Evolutionary conservation across 1,139 yeast species (phyloP), one percentile per base, ranked within the genome.

Genomic region (Taphrina wiesneri): DNA sequence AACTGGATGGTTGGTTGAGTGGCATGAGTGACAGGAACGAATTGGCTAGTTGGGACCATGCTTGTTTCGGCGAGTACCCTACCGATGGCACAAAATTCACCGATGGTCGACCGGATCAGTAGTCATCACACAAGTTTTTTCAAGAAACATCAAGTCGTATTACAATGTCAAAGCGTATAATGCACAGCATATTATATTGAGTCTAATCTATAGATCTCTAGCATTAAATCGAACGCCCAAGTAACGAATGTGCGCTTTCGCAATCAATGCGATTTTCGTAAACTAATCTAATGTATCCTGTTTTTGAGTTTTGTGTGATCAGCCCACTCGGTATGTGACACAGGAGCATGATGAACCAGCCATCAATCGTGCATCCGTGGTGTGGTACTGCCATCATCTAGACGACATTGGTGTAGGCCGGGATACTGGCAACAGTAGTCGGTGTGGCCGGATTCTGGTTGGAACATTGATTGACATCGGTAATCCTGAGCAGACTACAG

Each of bases 11-110:
- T 15, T 62, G 51, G 43, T 28, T 62, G 39, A 11, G 23, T 13
- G 65, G 61, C 23, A 53, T 62, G 61, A n/a, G 26, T 3, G 61
- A 62, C 32, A 34, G 65, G n/a, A 53, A 62, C 34, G 57, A 43
- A 13, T 32, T 41, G 32, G 65, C 65, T 4, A 36, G 36, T 32
- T 62, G 60, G 60, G 25, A 62, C 32, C 39, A 23, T 43, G 61
- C 61, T 6, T 62, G 65, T 25, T 53, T 28, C 23, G 61, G 26
- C 17, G 61, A 53, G n/a, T 39, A 49, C 28, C 51, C 56, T 13
- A 54, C 47, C 39, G 59, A 54, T 25, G 59, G 59, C 23, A 36
- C 11, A 47, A 26, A 54, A 15, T 54, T 39, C 34, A 26, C 49
- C 30, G 59, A 54, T 39, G 59, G 59, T n/a, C 13, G 45, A 5